Percentiles rank a stretch among this genome's conserved stretches.
These are phyloP conservation scores for Hypoxylon sp. DNA, from an alignment of 2,329 filamentous ascomycete species.

Conservation along the genomic window DNA sequence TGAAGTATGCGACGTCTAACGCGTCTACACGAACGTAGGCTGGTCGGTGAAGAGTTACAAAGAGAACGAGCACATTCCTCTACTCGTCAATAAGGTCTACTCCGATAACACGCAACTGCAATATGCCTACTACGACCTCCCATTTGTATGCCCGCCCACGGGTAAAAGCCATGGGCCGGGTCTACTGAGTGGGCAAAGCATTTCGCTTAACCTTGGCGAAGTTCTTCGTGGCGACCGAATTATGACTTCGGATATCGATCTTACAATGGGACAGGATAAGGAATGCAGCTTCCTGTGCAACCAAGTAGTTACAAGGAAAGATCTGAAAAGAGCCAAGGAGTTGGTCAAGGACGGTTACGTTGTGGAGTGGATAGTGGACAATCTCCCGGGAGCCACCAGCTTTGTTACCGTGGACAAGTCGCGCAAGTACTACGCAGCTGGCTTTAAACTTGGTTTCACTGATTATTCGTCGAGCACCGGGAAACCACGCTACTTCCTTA, in stretches of 20 bases:
- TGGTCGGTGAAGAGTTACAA: conserved; percentile 86
- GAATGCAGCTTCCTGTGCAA: conserved; percentile 80
- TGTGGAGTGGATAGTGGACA: conserved; percentile 95
- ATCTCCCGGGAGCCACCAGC: conserved; percentile 87
- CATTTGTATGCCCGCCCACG: conserved; percentile 86
- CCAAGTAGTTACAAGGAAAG: conserved; percentile 71
- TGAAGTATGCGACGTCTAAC: conserved; percentile 38
- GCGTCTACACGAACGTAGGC: conserved; percentile 59
- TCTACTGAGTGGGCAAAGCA: conserved; percentile 79
- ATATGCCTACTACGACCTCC: conserved; percentile 89
- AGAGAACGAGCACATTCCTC: conserved; percentile 80
- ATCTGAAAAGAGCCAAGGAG: conserved; percentile 75
- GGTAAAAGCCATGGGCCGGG: conserved; percentile 75
- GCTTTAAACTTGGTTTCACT: conserved; percentile 87
- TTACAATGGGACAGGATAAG: conserved; percentile 81
- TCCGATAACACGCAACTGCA: conserved; percentile 91
- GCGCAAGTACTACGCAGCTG: conserved; percentile 88
- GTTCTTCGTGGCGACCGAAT: conserved; percentile 90
- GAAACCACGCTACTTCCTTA: conserved; percentile 77
- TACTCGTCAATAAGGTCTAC: conserved; percentile 94
- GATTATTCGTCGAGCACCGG: conserved; percentile 72
- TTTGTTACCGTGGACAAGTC: conserved; percentile 89
- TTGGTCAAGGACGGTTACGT: conserved; percentile 84
- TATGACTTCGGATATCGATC: conserved; percentile 83
- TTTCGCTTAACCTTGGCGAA: conserved; percentile 87